phyloP scores from a whole-genome alignment of 2,329 filamentous ascomycete genomes.

The Stemphylium vesicarium region DNA sequence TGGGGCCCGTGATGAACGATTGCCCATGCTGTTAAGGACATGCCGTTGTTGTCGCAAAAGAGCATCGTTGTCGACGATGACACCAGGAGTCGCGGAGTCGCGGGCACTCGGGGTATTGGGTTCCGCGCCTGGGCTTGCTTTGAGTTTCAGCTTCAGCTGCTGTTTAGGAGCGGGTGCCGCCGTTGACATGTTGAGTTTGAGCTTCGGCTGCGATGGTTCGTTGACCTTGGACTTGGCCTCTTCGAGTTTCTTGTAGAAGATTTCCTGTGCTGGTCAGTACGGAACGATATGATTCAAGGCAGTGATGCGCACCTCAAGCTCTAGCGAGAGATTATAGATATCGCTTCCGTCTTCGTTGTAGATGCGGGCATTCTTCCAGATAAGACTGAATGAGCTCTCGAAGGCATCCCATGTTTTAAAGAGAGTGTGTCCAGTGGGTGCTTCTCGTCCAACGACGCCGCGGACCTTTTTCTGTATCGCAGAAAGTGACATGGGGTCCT shows the following conservation, averaged over 20 bases:
- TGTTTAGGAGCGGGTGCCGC: conserved; percentile 41
- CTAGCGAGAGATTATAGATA: conserved; percentile 76
- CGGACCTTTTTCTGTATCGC: conserved; percentile 78
- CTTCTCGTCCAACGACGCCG: conserved; percentile 72
- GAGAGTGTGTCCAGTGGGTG: conserved; percentile 66
- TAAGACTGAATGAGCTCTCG: conserved; percentile 76
- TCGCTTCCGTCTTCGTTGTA: conserved; percentile 94
- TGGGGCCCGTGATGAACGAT: conserved; percentile 36
- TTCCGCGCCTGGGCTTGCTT: conserved; percentile 50
- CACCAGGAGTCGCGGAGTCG: conserved; percentile 54
- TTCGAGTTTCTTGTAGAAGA: conserved; percentile 71
- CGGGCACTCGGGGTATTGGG: conserved; percentile 50
- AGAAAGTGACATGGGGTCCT: conserved; percentile 78
- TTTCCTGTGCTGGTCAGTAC: conserved; percentile 59
- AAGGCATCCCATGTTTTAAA: conserved; percentile 85
- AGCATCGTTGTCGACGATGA: conserved; percentile 62
- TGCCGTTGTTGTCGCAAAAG: conserved; percentile 60
- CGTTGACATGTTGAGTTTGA: conserved; percentile 75
- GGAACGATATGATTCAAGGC: background rate
- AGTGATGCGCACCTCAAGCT: conserved; percentile 70
- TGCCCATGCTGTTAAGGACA: conserved; percentile 56
- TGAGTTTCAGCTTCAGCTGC: conserved; percentile 68
- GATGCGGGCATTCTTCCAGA: conserved; percentile 86
- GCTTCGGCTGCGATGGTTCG: conserved; percentile 76
- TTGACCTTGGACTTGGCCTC: conserved; percentile 75